Base-by-base conservation (phyloP, 73 alveolate species). In the Paramecium primaurelia region DNA sequence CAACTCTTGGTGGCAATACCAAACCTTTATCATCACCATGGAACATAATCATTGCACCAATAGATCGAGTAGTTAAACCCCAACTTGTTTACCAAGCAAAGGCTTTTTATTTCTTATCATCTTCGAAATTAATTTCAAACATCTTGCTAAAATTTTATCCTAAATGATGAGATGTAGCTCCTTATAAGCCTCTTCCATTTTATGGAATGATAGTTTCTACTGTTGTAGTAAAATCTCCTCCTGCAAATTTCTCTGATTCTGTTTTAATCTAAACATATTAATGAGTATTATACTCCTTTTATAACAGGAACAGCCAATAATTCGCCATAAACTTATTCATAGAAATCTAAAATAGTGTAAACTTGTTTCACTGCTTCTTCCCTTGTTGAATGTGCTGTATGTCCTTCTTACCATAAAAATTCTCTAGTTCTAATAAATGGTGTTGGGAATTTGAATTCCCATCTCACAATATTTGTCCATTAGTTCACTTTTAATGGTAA, bases 361-460 rank as follows among this genome's bases (percentile, higher is more conserved):
- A 98, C 99, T 96, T 94, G 87, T 58, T 97, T 96, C 59, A 85
- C 96, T 0, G 99, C 99, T 92, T 98, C 99, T 93, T 96, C 99
- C 58, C 94, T 94, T 6, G 99, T 96, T 8, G 99, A 97, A 91
- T 98, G 99, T 18, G 99, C 99, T 2, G 99, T 99, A 92, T 99
- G 99, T n/a, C 99, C 99, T 92, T 99, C 99, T 95, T 99, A 99
- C 99, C 99, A 99, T 86, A 98, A 94, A 96, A 99, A 99, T 96
- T 99, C 99, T 85, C 99, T 94, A 16, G 99, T 99, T 93, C 99
- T 98, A 85, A 99, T 98, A 95, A 98, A 98, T 37, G 99, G 99
- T 42, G 99, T 99, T 20, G 99, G 99, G 92, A 98, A 99, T 94
- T 98, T 98, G 95, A 99, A 99, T 95, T 99, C 99, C 99, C 99